These are phyloP conservation scores for Astragalus membranaceus DNA, from an alignment of 306 rosid species.

Conservation along the genomic window DNA sequence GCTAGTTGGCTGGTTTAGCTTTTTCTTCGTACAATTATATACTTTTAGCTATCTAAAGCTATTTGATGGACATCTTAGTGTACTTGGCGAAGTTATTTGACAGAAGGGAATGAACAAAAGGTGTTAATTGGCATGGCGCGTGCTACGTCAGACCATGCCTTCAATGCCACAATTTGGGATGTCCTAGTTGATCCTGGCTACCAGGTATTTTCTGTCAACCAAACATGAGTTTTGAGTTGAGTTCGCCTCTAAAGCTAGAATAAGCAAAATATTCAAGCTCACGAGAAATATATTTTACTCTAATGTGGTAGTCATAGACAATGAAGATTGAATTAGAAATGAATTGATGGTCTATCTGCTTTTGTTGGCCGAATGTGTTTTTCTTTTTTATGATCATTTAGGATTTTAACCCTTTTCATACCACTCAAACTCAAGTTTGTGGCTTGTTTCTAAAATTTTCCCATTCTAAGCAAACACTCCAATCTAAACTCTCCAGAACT, in stretches of 20 bases:
- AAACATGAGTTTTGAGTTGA: constrained; percentile 4
- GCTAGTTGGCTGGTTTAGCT: constrained; percentile 13
- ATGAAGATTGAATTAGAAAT: not conserved
- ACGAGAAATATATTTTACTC: not conserved
- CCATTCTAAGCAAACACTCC: too few species aligned
- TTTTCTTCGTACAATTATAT: constrained; percentile 7
- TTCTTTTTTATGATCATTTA: too few species aligned
- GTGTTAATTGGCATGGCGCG: constrained; percentile 95
- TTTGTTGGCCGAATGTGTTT: not conserved
- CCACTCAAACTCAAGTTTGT: too few species aligned
- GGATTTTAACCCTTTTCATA: too few species aligned
- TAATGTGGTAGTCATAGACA: not conserved
- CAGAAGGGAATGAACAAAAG: constrained; percentile 77
- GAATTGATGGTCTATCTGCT: not conserved
- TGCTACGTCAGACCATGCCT: constrained; percentile 97
- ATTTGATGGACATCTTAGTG: constrained; percentile 84
- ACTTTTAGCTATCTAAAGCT: constrained; percentile 44
- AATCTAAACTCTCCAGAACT: too few species aligned
- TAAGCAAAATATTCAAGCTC: not conserved
- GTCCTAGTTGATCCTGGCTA: constrained; percentile 91
- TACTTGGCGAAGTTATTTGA: constrained; percentile 98
- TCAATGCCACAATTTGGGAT: constrained; percentile 99
- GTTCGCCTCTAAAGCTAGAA: constrained; percentile 4
- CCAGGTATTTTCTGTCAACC: constrained; percentile 49
- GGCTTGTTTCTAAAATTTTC: too few species aligned